Percentiles rank a stretch among this genome's conserved stretches.
Evolutionary conservation across 2,329 filamentous ascomycete species (phyloP).

Genomic region (Pseudovirgaria hyperparasitica): DNA sequence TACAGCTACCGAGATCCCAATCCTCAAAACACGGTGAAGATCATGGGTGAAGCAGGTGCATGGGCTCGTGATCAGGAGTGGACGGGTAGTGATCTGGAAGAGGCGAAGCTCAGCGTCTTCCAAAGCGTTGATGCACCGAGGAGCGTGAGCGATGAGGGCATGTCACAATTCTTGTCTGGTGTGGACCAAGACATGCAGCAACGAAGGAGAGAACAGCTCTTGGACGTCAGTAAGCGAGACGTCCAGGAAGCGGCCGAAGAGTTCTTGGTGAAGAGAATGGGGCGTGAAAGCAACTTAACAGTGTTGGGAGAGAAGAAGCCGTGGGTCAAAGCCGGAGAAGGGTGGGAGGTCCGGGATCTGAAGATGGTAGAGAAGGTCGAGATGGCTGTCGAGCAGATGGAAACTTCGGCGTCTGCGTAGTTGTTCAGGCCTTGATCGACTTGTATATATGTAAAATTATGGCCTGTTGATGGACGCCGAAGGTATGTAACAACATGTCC

Average conservation of each 20-base stretch:
- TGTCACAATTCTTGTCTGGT: constrained; percentile 72
- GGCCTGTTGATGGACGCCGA: too few relatives aligned
- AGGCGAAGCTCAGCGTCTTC: constrained; percentile 92
- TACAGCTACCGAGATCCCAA: constrained; percentile 97
- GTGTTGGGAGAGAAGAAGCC: constrained; percentile 75
- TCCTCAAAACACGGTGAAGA: constrained; percentile 71
- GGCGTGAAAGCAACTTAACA: constrained; percentile 53
- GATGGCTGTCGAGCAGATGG: constrained; percentile 10
- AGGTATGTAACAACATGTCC: too few relatives aligned
- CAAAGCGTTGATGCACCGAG: constrained; percentile 81
- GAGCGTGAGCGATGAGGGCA: constrained; percentile 77
- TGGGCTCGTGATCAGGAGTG: constrained; percentile 76
- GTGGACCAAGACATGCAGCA: constrained; percentile 86
- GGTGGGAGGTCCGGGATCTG: constrained; percentile 68
- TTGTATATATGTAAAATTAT: too few relatives aligned
- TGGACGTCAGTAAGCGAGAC: constrained; percentile 73
- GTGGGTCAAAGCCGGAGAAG: constrained; percentile 50
- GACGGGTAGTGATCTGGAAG: constrained; percentile 77
- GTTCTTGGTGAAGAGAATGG: constrained; percentile 65
- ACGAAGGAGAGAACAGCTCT: constrained; percentile 63
- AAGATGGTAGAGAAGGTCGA: constrained; percentile 36
- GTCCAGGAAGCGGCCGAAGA: constrained; percentile 70
- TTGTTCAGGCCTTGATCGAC: too few relatives aligned
- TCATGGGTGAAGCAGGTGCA: constrained; percentile 69
- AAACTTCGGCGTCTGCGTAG: too few relatives aligned